Percentiles rank a stretch among this genome's conserved stretches.
Evolutionary conservation across 805 yeast genomes (phyloP).

Genomic region (Cyberlindnera suaveolens): DNA sequence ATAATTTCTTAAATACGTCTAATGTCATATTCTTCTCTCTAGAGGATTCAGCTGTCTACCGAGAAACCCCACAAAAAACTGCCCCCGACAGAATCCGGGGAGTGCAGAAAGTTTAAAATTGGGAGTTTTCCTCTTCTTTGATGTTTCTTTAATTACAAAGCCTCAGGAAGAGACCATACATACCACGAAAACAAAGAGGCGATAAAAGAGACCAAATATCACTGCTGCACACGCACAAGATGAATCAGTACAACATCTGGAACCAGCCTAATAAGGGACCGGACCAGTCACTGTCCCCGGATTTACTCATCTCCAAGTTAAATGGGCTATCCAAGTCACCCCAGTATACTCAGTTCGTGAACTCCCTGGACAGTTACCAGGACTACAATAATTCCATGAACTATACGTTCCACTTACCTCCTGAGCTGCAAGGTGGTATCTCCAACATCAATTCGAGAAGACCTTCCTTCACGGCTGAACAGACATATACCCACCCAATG

Average conservation of each 20-base stretch:
- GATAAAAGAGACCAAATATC: background rate
- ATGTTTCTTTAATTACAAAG: too few species aligned
- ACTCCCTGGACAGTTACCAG: background rate
- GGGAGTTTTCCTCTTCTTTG: too few species aligned
- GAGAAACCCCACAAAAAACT: too few species aligned
- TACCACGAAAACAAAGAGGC: background rate
- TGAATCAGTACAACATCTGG: conserved; percentile 14
- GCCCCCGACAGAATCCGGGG: too few species aligned
- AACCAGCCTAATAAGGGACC: conserved; percentile 10
- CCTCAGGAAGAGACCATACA: too few species aligned
- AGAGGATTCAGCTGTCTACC: too few species aligned
- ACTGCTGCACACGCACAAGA: background rate
- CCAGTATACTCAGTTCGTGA: conserved; percentile 5
- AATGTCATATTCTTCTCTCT: too few species aligned
- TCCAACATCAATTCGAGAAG: conserved; percentile 60
- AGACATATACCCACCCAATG: conserved; percentile 27
- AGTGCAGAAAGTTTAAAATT: too few species aligned
- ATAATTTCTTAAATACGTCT: too few species aligned
- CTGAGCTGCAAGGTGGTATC: conserved; percentile 59
- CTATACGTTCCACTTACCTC: conserved; percentile 32
- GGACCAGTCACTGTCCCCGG: conserved; percentile 16
- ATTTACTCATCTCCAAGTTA: conserved; percentile 18
- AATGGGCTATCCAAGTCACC: conserved; percentile 16
- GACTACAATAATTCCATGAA: background rate
- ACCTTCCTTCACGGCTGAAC: conserved; percentile 66